Conservation (phyloP, 352 stramenopile genomes). For the Phytophthora europaea region DNA sequence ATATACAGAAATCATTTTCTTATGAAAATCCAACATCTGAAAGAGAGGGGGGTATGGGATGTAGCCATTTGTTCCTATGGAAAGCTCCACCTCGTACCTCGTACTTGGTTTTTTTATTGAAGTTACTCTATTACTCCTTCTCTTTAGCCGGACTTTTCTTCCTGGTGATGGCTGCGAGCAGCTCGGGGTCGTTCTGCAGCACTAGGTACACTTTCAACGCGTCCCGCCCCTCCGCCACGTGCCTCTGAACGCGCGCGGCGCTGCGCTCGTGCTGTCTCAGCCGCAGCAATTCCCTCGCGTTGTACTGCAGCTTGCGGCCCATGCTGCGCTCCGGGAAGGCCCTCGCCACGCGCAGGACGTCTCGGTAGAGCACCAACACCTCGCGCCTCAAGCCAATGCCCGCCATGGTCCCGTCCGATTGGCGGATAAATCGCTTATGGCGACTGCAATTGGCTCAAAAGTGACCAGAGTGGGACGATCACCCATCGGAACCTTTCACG, state of each 20-base stretch:
- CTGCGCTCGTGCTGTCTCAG: slow-evolving; percentile 66
- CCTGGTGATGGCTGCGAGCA: slow-evolving; percentile 69
- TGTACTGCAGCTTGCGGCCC: slow-evolving; percentile 78
- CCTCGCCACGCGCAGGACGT: slow-evolving; percentile 58
- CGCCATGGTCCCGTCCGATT: slow-evolving; percentile 33
- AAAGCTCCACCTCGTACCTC: not conserved
- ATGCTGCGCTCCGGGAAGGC: slow-evolving; percentile 70
- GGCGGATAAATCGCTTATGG: slow-evolving; percentile 4
- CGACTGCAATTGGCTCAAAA: not conserved
- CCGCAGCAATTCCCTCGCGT: slow-evolving; percentile 75
- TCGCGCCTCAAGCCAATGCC: slow-evolving; percentile 48
- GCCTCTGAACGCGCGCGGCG: slow-evolving; percentile 43
- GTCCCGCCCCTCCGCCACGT: slow-evolving; percentile 63
- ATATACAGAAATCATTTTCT: not conserved
- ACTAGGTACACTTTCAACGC: slow-evolving; percentile 71
- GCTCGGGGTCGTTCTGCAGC: slow-evolving; percentile 49
- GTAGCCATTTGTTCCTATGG: no score
- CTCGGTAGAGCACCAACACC: slow-evolving; percentile 74
- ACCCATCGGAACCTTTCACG: slow-evolving; percentile 5
- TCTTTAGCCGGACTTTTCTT: slow-evolving; percentile 40
- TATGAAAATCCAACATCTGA: not conserved
- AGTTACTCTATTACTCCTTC: not conserved
- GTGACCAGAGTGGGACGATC: slow-evolving; percentile 20
- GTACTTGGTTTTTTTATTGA: not conserved
- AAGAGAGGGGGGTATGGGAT: not conserved